These are phyloP conservation scores for Marchantia polymorpha DNA, from an alignment of 225 moss, liverwort and hornwort species.

Conservation along the genomic window DNA sequence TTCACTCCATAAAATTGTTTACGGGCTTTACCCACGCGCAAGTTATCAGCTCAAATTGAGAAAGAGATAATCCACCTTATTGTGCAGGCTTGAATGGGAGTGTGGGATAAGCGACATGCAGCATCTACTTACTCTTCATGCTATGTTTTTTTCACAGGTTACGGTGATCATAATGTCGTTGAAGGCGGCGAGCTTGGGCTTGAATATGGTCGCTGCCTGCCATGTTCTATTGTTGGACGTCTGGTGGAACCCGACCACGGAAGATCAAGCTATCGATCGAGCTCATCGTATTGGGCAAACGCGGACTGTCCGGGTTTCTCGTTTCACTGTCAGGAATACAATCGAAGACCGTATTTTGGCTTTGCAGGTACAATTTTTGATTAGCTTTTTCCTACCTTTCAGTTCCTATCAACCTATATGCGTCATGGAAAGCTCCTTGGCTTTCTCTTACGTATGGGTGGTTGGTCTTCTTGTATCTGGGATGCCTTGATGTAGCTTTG, in stretches of 20 bases:
- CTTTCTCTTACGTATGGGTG: too few species aligned
- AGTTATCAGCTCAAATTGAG: too few species aligned
- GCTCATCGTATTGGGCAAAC: slow-evolving; percentile 99
- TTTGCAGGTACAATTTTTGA: slow-evolving; percentile 57
- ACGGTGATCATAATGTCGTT: slow-evolving; percentile 99
- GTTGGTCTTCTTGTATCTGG: too few species aligned
- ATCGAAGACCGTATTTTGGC: slow-evolving; percentile 93
- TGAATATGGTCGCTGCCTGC: slow-evolving; percentile 98
- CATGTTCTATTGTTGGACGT: slow-evolving; percentile 94
- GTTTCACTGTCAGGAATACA: slow-evolving; percentile 93
- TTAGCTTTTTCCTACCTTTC: neutral
- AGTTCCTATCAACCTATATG: neutral
- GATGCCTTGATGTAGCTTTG: too few species aligned
- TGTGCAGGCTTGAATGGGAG: neutral
- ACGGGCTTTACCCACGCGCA: too few species aligned
- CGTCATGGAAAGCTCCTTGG: too few species aligned
- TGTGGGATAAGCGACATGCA: neutral
- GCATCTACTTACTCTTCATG: neutral
- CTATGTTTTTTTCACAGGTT: slow-evolving; percentile 49
- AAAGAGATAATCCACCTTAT: too few species aligned
- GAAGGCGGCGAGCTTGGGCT: slow-evolving; percentile 96
- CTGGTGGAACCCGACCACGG: slow-evolving; percentile 99
- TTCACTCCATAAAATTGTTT: too few species aligned
- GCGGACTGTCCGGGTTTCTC: slow-evolving; percentile 81
- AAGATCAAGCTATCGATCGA: slow-evolving; percentile 98